Evolutionary conservation across 2,329 filamentous ascomycete species (phyloP), one percentile per base, ranked within the genome.

Genomic region (Rhynchosporium secalis): DNA sequence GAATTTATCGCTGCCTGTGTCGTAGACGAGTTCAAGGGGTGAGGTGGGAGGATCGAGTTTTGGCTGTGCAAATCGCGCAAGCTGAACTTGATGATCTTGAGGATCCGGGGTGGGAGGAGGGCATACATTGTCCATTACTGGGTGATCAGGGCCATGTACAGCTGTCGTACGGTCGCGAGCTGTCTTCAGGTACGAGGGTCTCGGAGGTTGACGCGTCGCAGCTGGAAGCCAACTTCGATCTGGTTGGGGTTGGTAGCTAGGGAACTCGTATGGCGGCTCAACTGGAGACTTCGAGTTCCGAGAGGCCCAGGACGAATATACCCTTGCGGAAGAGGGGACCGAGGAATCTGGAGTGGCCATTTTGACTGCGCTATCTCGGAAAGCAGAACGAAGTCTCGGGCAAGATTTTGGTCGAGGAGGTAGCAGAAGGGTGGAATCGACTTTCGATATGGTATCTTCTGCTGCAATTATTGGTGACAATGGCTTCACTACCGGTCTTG

Each of bases 21-120:
- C 66, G 61, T 69, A 70, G 31, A 69, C 58, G 12, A 68, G 45
- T 46, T 66, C 61, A 20, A 63, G 51, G 26, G 63, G 59, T 12
- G 56, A 48, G 45, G 33, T 40, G 4, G n/a, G 3, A 26, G 4
- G n/a, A 7, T 13, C 2, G n/a, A 15, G 15, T 8, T 26, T 46
- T 7, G 43, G 43, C 33, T 36, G 43, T 8, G 9, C 9, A 6
- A 46, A 20, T 4, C n/a, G 43, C 43, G n/a, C n/a, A 8, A n/a
- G 36, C 36, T 29, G 49, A 9, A 26, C 7, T 9, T 28, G 33
- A 9, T 40, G n/a, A 41, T 54, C 36, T 15, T 38, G 48, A 38
- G 48, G 31, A 5, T 54, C 38, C 1, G 56, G 29, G 4, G 56
- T 20, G 12, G 31, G 31, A 28, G 43, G 43, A 8, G 43, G 29